Base-by-base conservation (phyloP, 768 basidiomycete species). In the Mycena filopes region DNA sequence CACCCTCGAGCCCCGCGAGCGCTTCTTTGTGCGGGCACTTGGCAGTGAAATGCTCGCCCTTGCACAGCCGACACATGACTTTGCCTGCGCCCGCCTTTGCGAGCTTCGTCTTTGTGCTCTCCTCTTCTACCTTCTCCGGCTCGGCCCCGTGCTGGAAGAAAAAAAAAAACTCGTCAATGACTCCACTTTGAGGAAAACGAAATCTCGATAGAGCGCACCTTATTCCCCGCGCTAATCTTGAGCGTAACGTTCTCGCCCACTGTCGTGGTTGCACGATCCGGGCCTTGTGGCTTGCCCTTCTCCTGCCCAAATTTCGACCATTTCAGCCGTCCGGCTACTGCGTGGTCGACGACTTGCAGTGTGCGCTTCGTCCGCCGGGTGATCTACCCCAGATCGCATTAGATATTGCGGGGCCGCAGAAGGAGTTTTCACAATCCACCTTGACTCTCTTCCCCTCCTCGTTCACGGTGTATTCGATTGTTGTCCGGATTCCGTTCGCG, bases 11-110 rank as follows among this genome's bases (percentile, higher is more conserved):
- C 4, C 88, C 92, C 12, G 89, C 90, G 16, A 99, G 86, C 11
- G 93, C 92, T 72, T 98, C 96, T 80, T 96, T 98, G 86, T 96
- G 96, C 9, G 98, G 98, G 85, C 98, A 99, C 78, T 96, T 96
- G 67, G 96, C 93, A 16, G 98, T 99, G 79, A 96, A 99, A 81
- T 99, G 98, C 68, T 92, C 93, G 55, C 97, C 98, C 75, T 97
- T 94, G 82, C 98, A 99, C 59, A 98, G 81, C 68, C 98, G 87
- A 85, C 98, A 99, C 45, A 85, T 79, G 67, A 99, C 93, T 75
- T 95, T 95, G 74, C 95, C 95, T 23, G 89, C 89, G 65, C 94
- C 95, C 1, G 89, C 87, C 58, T 88, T 88, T 18, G 84, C 85
- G 55, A 92, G 86, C 65, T 87, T 88, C 15, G 76, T 79, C 77